phyloP scores from a whole-genome alignment of 768 basidiomycete species.

The Pleurotus tuoliensis region DNA sequence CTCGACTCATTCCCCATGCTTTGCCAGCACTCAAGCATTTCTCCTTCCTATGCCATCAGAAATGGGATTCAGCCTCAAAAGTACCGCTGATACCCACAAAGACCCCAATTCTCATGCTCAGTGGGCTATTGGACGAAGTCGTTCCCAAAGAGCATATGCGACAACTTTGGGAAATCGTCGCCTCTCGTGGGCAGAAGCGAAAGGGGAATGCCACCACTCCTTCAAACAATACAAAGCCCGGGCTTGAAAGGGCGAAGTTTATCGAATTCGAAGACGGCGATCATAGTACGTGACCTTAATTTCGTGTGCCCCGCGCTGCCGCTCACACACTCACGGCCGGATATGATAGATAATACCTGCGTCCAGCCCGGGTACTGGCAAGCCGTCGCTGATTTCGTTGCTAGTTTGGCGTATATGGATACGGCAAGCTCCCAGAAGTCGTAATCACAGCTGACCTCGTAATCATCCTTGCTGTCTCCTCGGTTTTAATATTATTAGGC shows the following conservation, averaged over 20 bases:
- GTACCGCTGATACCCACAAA: conserved; percentile 57
- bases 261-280: conserved; percentile 50
- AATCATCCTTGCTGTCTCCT: background rate
- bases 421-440: conserved; percentile 1
- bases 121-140: conserved; percentile 68
- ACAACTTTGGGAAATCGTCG: conserved; percentile 62
- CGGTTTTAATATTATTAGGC: background rate
- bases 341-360: conserved; percentile 47
- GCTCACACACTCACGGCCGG: background rate
- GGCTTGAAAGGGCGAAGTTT: conserved; percentile 50
- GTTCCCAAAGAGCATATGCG: conserved; percentile 78
- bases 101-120: conserved; percentile 79
- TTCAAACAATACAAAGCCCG: conserved; percentile 36
- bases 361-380: conserved; percentile 52
- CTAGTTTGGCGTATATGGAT: conserved; percentile 13
- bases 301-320: background rate
- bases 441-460: background rate
- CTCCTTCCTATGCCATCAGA: conserved; percentile 80
- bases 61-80: conserved; percentile 78
- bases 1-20: conserved; percentile 74
- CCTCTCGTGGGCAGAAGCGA: conserved; percentile 45
- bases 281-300: conserved; percentile 41
- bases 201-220: conserved; percentile 18
- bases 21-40: conserved; percentile 72
- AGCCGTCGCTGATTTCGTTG: conserved; percentile 45